Evolutionary conservation across 2,329 filamentous ascomycete species (phyloP).

Genomic region (Parastagonospora nodorum): DNA sequence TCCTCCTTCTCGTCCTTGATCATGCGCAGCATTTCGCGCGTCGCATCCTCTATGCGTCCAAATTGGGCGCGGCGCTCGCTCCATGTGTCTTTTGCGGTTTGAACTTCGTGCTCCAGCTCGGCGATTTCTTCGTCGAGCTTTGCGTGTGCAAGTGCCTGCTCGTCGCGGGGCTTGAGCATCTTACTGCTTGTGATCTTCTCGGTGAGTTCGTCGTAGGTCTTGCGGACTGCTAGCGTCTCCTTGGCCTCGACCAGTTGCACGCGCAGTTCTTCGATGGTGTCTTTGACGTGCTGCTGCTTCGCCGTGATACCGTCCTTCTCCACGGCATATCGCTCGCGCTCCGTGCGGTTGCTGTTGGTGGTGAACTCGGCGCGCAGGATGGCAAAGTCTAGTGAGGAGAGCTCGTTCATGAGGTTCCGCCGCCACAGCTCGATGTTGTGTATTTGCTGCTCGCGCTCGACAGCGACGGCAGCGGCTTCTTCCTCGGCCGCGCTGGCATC

Average conservation of each 20-base stretch:
- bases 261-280: conserved; percentile 73
- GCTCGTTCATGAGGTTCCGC: conserved; percentile 85
- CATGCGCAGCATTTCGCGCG: conserved; percentile 79
- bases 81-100: conserved; percentile 82
- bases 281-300: conserved; percentile 77
- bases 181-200: conserved; percentile 84
- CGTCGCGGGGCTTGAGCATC: conserved; percentile 79
- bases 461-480: conserved; percentile 50
- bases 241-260: conserved; percentile 70
- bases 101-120: conserved; percentile 83
- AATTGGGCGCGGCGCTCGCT: conserved; percentile 84
- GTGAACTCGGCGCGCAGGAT: conserved; percentile 89
- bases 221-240: conserved; percentile 75
- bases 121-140: conserved; percentile 88
- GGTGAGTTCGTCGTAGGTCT: conserved; percentile 85
- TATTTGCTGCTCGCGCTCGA: conserved; percentile 56
- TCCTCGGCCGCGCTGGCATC: conserved; percentile 57
- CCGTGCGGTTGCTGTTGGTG: conserved; percentile 77
- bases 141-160: conserved; percentile 75
- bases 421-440: conserved; percentile 71
- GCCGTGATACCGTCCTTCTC: conserved; percentile 80
- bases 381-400: conserved; percentile 83
- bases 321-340: conserved; percentile 80
- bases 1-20: conserved; percentile 97
- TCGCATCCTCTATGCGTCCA: conserved; percentile 85